Percentiles rank a stretch among this genome's conserved stretches.
Conservation (phyloP, 306 rosid genomes). For the Inga oerstediana region DNA sequence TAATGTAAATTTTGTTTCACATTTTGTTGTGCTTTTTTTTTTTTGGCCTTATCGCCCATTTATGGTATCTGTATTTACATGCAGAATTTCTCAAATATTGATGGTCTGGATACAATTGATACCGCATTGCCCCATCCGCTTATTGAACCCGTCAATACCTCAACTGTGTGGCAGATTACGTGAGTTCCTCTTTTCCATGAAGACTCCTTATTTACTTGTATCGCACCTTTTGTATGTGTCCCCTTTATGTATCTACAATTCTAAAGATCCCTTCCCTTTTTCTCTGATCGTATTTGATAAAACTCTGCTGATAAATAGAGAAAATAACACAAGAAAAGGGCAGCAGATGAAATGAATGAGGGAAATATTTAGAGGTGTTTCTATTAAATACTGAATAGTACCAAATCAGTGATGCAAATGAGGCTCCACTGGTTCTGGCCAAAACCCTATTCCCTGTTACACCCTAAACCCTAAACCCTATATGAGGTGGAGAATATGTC, state of each 20-base stretch:
- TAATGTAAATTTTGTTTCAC: background rate
- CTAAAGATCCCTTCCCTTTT: background rate
- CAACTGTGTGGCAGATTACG: conserved; percentile 71
- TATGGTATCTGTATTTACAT: background rate
- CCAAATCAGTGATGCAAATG: background rate
- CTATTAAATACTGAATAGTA: background rate
- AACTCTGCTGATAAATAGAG: background rate
- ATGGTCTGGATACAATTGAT: conserved; percentile 40
- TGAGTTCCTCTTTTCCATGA: conserved; percentile 43
- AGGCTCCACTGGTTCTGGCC: background rate
- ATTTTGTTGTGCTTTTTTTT: background rate
- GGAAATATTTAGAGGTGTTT: background rate
- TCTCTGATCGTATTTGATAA: background rate
- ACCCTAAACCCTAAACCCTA: background rate
- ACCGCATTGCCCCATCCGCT: conserved; percentile 63
- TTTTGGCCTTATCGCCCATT: conserved; percentile 7
- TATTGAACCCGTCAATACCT: conserved; percentile 64
- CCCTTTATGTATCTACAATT: background rate
- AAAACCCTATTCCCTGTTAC: background rate
- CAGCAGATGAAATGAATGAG: background rate
- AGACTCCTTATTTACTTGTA: background rate
- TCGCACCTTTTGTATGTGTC: background rate
- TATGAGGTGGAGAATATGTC: background rate
- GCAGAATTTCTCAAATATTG: conserved; percentile 60
- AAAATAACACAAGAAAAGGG: background rate